These are phyloP conservation scores for Candida silvicultrix DNA, from an alignment of 805 yeast species.

Conservation along the genomic window DNA sequence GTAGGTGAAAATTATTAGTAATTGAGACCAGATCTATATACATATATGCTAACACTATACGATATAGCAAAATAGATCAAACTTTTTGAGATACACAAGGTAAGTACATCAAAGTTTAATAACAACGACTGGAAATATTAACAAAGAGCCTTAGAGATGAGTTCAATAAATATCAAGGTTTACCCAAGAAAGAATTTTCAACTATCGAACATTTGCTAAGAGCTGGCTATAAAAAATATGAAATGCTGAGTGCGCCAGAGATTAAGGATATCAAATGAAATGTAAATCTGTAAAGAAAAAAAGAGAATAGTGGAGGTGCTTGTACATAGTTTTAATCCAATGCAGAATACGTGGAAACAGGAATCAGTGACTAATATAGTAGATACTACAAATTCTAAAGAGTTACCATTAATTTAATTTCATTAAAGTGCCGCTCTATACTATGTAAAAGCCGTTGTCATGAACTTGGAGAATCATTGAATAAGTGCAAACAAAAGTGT, in stretches of 20 bases:
- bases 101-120: slow-evolving; percentile 15
- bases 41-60: background rate
- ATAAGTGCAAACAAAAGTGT: background rate
- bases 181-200: slow-evolving; percentile 74
- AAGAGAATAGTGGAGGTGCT: background rate
- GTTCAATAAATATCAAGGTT: slow-evolving; percentile 47
- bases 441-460: no score
- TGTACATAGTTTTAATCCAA: no score
- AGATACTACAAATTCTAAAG: no score
- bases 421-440: no score
- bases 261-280: slow-evolving; percentile 53
- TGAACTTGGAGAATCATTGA: background rate
- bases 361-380: no score
- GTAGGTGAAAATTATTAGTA: slow-evolving; percentile 12
- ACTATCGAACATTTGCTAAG: slow-evolving; percentile 83
- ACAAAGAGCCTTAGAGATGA: no score
- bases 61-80: slow-evolving; percentile 32
- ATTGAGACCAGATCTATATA: background rate
- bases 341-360: no score
- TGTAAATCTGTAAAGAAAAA: background rate
- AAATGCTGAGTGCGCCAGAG: slow-evolving; percentile 64
- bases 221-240: slow-evolving; percentile 64
- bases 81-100: slow-evolving; percentile 34
- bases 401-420: background rate
- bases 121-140: no score